These are phyloP conservation scores for Wickerhamomyces sp. DNA, from an alignment of 1,139 yeast genomes.

Conservation along the genomic window DNA sequence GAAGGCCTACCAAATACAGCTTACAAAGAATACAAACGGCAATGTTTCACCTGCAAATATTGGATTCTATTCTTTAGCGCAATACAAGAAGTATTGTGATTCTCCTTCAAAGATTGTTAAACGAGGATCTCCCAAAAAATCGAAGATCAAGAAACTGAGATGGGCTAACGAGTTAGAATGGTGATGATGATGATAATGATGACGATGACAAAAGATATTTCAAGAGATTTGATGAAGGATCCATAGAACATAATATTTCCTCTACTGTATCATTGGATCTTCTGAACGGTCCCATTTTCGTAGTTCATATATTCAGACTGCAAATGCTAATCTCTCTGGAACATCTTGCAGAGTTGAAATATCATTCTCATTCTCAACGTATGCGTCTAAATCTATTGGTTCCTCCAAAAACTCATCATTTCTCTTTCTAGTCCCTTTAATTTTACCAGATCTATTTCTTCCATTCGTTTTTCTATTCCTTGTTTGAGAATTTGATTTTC, in stretches of 20 bases:
- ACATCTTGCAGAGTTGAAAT: not conserved
- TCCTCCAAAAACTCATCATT: conserved; percentile 1
- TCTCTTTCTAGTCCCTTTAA: conserved; percentile 1
- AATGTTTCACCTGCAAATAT: conserved; percentile 6
- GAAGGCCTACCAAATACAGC: conserved; percentile 9
- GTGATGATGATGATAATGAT: conserved; percentile 23
- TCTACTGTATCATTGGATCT: not conserved
- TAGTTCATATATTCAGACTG: not conserved
- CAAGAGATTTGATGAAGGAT: not conserved
- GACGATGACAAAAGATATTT: no score
- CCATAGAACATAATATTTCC: not conserved
- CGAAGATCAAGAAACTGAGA: conserved; percentile 18
- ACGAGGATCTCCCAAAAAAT: not conserved
- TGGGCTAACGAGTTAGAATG: conserved; percentile 56
- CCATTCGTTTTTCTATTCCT: no score
- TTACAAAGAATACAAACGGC: conserved; percentile 3
- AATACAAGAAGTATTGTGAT: conserved; percentile 11
- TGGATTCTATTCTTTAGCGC: conserved; percentile 19
- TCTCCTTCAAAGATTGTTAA: conserved; percentile 10
- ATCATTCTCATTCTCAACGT: not conserved
- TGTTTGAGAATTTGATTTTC: not conserved
- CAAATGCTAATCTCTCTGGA: conserved; percentile 3
- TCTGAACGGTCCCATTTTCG: not conserved
- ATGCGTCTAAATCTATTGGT: not conserved
- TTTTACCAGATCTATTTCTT: no score